phyloP scores from a whole-genome alignment of 257 asterid genomes.

The Solanum tarijense region DNA sequence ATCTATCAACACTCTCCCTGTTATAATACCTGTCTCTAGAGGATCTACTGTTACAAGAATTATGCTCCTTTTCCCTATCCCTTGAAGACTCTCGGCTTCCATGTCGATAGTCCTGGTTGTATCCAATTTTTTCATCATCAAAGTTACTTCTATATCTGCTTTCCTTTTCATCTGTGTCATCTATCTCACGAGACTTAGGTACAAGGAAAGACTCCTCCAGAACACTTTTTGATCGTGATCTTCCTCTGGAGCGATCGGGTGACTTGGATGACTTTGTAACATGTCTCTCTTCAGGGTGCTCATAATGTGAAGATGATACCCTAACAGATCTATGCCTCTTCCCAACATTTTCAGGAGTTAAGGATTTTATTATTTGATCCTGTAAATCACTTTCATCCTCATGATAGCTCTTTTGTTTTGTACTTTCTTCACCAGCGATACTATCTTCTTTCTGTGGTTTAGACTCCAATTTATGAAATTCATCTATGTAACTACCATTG shows the following conservation, averaged over 20 bases:
- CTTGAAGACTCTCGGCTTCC: slow-evolving; percentile 37
- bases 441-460: slow-evolving; percentile 3
- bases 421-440: slow-evolving; percentile 9
- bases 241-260: slow-evolving; percentile 47
- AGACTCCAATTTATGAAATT: slow-evolving; percentile 8
- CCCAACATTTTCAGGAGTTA: slow-evolving; percentile 21
- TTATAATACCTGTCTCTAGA: slow-evolving; percentile 30
- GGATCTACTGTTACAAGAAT: slow-evolving; percentile 38
- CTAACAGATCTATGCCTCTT: slow-evolving; percentile 17
- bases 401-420: slow-evolving; percentile 12
- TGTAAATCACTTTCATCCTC: slow-evolving; percentile 22
- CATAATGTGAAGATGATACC: slow-evolving; percentile 23
- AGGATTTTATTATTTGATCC: slow-evolving; percentile 15
- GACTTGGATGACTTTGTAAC: slow-evolving; percentile 30
- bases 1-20: slow-evolving; percentile 33
- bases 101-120: slow-evolving; percentile 19
- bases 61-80: slow-evolving; percentile 46
- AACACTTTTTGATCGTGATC: slow-evolving; percentile 61
- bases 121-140: slow-evolving; percentile 39
- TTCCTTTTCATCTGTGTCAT: slow-evolving; percentile 24
- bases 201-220: slow-evolving; percentile 33
- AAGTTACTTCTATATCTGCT: slow-evolving; percentile 29
- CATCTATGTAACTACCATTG: slow-evolving; percentile 24
- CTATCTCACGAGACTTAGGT: slow-evolving; percentile 5
- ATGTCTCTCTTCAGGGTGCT: slow-evolving; percentile 24